These are phyloP conservation scores for Ascocoryne sarcoides DNA, from an alignment of 2,329 filamentous ascomycete species.

Conservation along the genomic window DNA sequence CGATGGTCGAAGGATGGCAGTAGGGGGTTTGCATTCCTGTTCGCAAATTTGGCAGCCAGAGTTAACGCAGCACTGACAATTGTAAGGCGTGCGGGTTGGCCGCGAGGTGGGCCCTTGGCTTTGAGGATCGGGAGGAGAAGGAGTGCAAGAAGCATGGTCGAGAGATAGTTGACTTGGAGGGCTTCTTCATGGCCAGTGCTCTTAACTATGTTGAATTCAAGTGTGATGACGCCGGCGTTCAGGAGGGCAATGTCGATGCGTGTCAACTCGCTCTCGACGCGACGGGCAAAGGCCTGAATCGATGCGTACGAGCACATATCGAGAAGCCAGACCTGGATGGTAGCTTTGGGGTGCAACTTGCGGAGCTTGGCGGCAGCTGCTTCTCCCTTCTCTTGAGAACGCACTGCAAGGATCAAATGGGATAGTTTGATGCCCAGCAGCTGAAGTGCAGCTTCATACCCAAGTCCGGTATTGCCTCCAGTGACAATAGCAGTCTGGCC, in stretches of 20 bases:
- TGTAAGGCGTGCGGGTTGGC: conserved; percentile 8
- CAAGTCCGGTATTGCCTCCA: conserved; percentile 40
- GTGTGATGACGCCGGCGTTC: conserved; percentile 33
- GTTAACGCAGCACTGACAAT: conserved; percentile 13
- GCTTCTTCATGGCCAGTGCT: conserved; percentile 32
- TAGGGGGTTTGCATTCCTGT: conserved; percentile 20
- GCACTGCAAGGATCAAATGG: conserved; percentile 39
- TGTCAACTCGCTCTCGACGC: conserved; percentile 27
- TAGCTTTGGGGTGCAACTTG: conserved; percentile 26
- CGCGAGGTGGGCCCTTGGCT: conserved; percentile 1
- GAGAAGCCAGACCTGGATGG: conserved; percentile 40
- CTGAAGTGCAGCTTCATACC: conserved; percentile 33
- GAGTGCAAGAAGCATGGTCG: conserved; percentile 20
- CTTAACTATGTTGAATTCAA: conserved; percentile 9
- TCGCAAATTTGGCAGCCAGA: conserved; percentile 24
- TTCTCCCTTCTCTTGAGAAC: conserved; percentile 35
- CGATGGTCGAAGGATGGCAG: conserved; percentile 29
- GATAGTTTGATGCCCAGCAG: conserved; percentile 34
- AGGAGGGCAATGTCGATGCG: conserved; percentile 37
- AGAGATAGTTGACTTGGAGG: conserved; percentile 31
- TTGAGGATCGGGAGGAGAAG: conserved; percentile 26
- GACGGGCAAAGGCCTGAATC: conserved; percentile 33
- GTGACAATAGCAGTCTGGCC: conserved; percentile 39
- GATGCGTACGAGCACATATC: conserved; percentile 40
- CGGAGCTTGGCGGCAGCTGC: conserved; percentile 31